Conservation (phyloP, 2,329 filamentous ascomycete species). For the Fusarium fujikuroi region DNA sequence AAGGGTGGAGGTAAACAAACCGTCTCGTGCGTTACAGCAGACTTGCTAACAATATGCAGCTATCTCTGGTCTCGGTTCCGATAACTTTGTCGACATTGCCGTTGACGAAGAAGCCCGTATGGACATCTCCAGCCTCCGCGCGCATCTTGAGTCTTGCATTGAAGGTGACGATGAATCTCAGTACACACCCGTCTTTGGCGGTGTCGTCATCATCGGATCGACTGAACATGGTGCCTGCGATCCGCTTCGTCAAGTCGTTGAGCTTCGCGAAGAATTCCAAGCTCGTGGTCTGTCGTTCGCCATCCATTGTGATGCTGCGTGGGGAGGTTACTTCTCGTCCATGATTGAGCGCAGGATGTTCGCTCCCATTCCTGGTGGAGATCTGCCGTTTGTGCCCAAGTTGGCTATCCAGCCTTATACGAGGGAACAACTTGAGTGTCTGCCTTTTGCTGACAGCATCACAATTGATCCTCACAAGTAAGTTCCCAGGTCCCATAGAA, state of each 20-base stretch:
- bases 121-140: not conserved
- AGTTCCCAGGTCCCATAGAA: rapidly evolving
- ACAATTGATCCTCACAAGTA: not conserved
- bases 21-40: rapidly evolving
- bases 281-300: not conserved
- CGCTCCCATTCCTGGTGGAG: not conserved
- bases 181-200: not conserved
- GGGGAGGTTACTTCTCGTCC: not conserved
- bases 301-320: not conserved
- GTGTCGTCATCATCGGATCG: not conserved
- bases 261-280: not conserved
- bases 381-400: not conserved
- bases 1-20: not conserved
- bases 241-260: not conserved
- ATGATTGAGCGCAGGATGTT: not conserved
- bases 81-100: not conserved
- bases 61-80: not conserved
- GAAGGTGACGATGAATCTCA: not conserved
- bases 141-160: not conserved
- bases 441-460: not conserved
- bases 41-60: not conserved
- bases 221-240: not conserved
- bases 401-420: not conserved
- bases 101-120: not conserved
- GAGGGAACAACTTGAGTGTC: not conserved